Base-by-base conservation (phyloP, 2,329 filamentous ascomycete species). In the Aspergillus fructus region DNA sequence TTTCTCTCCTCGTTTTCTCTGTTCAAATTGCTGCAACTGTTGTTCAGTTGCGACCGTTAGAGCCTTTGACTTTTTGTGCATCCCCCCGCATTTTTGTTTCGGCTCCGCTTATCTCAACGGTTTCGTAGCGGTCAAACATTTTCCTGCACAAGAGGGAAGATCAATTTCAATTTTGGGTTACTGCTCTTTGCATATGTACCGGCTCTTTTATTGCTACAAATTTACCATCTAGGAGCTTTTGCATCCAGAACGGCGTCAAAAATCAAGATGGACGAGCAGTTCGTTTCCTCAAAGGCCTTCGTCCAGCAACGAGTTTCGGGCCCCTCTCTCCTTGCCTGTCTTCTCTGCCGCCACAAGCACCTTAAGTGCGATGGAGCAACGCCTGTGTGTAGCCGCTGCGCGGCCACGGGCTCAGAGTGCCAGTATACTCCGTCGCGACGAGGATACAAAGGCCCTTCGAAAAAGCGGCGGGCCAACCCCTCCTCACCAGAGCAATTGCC, bases 331-430 rank as follows among this genome's bases (percentile, higher is more conserved):
- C 77, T 68, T 68, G 83, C 68, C 58, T 85, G 66, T 77, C 70
- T 78, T 27, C 69, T 74, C 37, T 83, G 80, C 62, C 74, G 80
- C 34, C 76, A 77, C 53, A 79, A 90, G 68, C 90, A 93, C 72
- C 80, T 92, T 49, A 93, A 91, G 70, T 93, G 89, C 70, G 88
- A 92, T 71, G 89, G 88, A 27, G 75, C 79, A 39, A 86, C 76
- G 33, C 89, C 89, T 12, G 62, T 74, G 33, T 93, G 90, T 74
- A 81, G 83, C 47, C 85, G 90, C 53, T 93, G 89, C 72, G 75
- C 76, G 21, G 74, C 78, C 50, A 81, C 82, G 48, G 81, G 82
- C 55, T 76, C 80, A 17, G 80, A 87, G 48, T 93, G 90, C 71
- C 76, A 86, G 67, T 92, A 91, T 70, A 84, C 90, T 49, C 85